Evolutionary conservation across 352 stramenopile species (phyloP).

Genomic region (Globisporangium takayamanum): DNA sequence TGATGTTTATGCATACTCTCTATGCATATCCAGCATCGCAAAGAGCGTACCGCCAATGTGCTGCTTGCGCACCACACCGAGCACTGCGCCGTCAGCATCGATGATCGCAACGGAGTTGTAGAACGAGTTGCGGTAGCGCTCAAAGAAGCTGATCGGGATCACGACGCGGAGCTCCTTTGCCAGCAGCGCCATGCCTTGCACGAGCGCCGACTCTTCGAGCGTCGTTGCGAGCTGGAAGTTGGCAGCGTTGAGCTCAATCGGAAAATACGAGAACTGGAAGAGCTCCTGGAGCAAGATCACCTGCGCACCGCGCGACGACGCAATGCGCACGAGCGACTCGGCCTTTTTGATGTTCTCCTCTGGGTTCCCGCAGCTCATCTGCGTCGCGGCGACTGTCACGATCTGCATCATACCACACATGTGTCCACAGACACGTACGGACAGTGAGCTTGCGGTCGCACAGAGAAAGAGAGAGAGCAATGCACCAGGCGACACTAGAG

Average conservation of each 20-base stretch:
- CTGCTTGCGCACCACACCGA: slow-evolving; percentile 87
- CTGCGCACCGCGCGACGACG: slow-evolving; percentile 79
- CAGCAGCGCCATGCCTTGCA: slow-evolving; percentile 83
- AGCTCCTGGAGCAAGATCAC: slow-evolving; percentile 90
- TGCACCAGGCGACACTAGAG: no score
- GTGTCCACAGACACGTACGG: no score
- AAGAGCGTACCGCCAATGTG: slow-evolving; percentile 73
- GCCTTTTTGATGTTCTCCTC: slow-evolving; percentile 90
- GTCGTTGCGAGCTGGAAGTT: slow-evolving; percentile 87
- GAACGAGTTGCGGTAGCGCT: slow-evolving; percentile 86
- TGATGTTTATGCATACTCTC: not conserved
- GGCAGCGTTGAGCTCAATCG: slow-evolving; percentile 82
- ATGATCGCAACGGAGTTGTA: slow-evolving; percentile 92
- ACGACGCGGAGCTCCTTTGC: slow-evolving; percentile 89
- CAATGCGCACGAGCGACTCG: slow-evolving; percentile 85
- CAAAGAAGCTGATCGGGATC: slow-evolving; percentile 91
- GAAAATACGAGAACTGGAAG: slow-evolving; percentile 90
- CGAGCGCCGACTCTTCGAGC: slow-evolving; percentile 74
- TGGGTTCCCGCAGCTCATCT: slow-evolving; percentile 83
- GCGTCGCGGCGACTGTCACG: slow-evolving; percentile 81
- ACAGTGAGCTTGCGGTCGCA: no score
- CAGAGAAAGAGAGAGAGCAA: no score
- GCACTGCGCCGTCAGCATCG: slow-evolving; percentile 80
- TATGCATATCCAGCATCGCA: no score
- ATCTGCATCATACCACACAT: slow-evolving; percentile 33